Conservation (phyloP, 176 grass and related monocot species). For the Aegilops umbellulata region DNA sequence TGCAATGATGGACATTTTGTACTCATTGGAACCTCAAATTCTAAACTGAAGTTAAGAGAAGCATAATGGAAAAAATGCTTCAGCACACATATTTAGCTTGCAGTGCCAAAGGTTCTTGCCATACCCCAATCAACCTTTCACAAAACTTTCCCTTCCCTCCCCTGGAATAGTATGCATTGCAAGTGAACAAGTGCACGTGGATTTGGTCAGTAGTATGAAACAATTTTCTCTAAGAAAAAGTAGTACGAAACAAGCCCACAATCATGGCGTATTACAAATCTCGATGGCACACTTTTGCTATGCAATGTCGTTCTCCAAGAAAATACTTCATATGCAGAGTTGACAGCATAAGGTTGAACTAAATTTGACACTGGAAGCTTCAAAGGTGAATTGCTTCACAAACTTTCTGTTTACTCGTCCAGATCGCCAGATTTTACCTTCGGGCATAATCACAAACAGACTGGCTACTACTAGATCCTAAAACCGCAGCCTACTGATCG, state of each 20-base stretch:
- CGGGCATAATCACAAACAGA: neutral
- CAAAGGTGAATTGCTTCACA: neutral
- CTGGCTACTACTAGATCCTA: conserved; percentile 1
- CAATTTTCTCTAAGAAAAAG: too few relatives aligned
- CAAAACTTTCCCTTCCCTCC: neutral
- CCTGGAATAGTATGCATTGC: neutral
- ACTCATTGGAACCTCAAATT: neutral
- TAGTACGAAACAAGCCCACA: neutral
- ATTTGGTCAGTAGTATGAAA: neutral
- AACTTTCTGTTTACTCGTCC: neutral
- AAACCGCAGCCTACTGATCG: neutral
- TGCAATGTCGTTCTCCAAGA: neutral
- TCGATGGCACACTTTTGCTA: neutral
- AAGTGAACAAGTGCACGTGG: neutral
- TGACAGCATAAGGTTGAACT: neutral
- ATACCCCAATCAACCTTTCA: neutral
- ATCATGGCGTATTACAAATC: neutral
- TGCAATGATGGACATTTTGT: neutral
- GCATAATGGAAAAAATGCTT: neutral
- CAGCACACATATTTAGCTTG: neutral
- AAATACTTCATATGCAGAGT: neutral
- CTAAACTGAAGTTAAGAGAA: neutral
- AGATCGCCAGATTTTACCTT: neutral
- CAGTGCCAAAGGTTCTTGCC: neutral
- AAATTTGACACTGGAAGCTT: neutral